These are phyloP conservation scores for Penicillium flavigenum DNA, from an alignment of 495 filamentous ascomycete species.

Conservation along the genomic window DNA sequence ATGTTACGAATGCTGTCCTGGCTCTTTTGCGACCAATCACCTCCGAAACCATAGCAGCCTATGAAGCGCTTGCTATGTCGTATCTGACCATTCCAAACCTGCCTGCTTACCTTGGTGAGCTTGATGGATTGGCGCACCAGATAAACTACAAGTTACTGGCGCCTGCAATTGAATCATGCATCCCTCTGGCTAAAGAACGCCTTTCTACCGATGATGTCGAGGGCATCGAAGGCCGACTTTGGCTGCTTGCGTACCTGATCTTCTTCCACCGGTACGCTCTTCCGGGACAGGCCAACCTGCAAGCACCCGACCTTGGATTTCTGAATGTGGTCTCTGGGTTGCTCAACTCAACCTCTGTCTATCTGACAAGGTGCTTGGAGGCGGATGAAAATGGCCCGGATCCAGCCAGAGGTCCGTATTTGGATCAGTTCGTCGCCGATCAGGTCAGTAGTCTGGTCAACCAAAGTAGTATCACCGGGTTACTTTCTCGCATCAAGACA, in stretches of 20 bases:
- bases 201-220: conserved; percentile 31
- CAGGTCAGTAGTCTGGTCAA: conserved; percentile 65
- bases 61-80: conserved; percentile 56
- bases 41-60: conserved; percentile 49
- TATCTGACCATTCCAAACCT: conserved; percentile 55
- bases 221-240: conserved; percentile 51
- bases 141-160: conserved; percentile 57
- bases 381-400: conserved; percentile 45
- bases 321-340: conserved; percentile 63
- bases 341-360: conserved; percentile 58
- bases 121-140: conserved; percentile 47
- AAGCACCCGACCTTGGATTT: conserved; percentile 57
- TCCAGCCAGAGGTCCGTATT: conserved; percentile 29
- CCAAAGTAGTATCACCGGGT: conserved; percentile 60
- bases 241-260: conserved; percentile 81
- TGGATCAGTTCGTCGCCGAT: conserved; percentile 58
- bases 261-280: conserved; percentile 61
- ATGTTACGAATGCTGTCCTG: conserved; percentile 41
- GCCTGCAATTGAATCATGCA: conserved; percentile 42
- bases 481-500: conserved; percentile 50
- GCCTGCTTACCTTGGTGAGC: conserved; percentile 36
- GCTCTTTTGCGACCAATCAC: conserved; percentile 50
- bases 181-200: conserved; percentile 30
- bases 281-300: conserved; percentile 39
- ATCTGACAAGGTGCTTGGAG: conserved; percentile 57